Conservation (phyloP, 208 protist genomes). For the Jaenimonas drosophilae region DNA sequence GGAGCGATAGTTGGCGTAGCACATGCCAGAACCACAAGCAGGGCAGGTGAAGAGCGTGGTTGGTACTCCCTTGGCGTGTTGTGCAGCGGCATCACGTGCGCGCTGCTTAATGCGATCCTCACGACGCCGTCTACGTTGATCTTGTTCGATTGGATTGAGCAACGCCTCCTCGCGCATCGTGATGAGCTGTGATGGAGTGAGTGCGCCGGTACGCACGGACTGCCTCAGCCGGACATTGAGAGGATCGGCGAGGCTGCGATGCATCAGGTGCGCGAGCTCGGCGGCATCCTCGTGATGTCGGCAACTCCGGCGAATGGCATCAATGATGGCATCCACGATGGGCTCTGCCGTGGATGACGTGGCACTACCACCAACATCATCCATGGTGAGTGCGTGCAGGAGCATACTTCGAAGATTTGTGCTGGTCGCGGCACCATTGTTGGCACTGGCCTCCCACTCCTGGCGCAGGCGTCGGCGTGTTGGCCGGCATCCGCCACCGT, state of each 20-base stretch:
- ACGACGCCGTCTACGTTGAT: constrained; percentile 17
- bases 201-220: constrained; percentile 11
- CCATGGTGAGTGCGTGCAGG: no score
- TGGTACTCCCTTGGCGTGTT: no score
- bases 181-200: constrained; percentile 17
- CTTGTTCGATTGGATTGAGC: constrained; percentile 22
- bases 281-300: constrained; percentile 18
- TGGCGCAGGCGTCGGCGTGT: no score
- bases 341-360: no score
- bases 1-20: constrained; percentile 39
- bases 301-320: no score
- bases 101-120: constrained; percentile 23
- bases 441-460: no score
- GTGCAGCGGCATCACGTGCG: no score
- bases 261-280: constrained; percentile 19
- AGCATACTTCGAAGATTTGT: no score
- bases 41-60: constrained; percentile 57
- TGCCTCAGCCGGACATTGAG: constrained; percentile 31
- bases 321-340: no score
- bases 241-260: constrained; percentile 34
- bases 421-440: no score
- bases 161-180: constrained; percentile 28
- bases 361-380: no score
- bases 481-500: no score
- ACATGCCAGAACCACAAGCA: constrained; percentile 25